Percentiles rank a stretch among this genome's conserved stretches.
These are phyloP conservation scores for Diaporthe longicolla DNA, from an alignment of 2,329 filamentous ascomycete species.

Conservation along the genomic window DNA sequence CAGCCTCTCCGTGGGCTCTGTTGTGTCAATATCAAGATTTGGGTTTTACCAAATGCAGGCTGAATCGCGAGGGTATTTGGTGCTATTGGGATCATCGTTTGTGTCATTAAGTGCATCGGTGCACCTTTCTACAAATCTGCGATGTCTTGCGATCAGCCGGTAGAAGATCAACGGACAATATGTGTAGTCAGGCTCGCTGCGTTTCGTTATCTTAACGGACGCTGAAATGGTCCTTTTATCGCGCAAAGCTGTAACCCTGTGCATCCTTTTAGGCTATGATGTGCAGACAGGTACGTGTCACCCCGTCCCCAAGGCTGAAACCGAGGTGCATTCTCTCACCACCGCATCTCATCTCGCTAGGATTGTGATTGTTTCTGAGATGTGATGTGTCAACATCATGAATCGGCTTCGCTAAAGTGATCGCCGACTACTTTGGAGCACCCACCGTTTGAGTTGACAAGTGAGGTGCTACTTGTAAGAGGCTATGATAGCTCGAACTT, in stretches of 20 bases:
- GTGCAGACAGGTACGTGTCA: background rate
- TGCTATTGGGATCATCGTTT: too few species aligned
- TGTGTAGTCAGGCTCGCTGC: background rate
- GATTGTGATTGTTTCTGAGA: background rate
- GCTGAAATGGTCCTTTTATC: background rate
- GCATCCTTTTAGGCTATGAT: background rate
- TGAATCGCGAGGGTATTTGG: background rate
- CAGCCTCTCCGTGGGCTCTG: background rate
- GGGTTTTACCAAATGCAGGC: background rate
- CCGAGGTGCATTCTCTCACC: background rate
- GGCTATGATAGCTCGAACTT: background rate
- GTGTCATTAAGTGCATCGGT: background rate
- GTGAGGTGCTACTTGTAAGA: background rate
- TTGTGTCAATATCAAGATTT: background rate
- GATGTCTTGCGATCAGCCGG: background rate
- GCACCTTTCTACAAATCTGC: background rate
- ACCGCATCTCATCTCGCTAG: background rate
- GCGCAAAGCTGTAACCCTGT: background rate
- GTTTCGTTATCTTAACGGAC: background rate
- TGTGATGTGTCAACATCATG: constrained; percentile 11
- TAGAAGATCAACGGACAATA: background rate
- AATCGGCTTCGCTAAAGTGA: background rate
- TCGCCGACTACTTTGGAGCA: constrained; percentile 12
- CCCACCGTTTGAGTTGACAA: constrained; percentile 6
- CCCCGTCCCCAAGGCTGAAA: constrained; percentile 1